Evolutionary conservation across 2,329 filamentous ascomycete genomes (phyloP).

Genomic region (Penicillium sp.): DNA sequence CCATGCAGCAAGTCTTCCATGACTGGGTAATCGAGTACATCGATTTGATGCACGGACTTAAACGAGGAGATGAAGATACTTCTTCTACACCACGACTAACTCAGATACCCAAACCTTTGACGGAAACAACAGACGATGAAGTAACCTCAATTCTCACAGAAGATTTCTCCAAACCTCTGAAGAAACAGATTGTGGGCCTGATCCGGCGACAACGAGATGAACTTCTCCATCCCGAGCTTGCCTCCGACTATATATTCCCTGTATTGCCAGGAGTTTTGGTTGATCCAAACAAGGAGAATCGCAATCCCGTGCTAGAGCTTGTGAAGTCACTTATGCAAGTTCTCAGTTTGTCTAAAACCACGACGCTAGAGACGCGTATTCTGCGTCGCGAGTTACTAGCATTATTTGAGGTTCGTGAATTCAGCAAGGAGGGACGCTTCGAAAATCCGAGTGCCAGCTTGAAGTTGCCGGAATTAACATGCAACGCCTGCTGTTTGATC

Average conservation of each 20-base stretch:
- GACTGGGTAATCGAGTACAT: slow-evolving; percentile 95
- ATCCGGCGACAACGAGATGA: slow-evolving; percentile 83
- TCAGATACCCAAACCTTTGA: slow-evolving; percentile 57
- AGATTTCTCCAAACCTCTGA: slow-evolving; percentile 80
- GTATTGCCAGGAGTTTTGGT: slow-evolving; percentile 55
- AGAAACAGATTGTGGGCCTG: slow-evolving; percentile 80
- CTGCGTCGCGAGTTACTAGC: slow-evolving; percentile 84
- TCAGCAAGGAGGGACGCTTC: slow-evolving; percentile 82
- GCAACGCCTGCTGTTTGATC: slow-evolving; percentile 83
- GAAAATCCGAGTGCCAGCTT: slow-evolving; percentile 77
- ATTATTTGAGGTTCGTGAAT: slow-evolving; percentile 92
- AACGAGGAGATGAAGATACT: slow-evolving; percentile 58
- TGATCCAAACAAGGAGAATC: slow-evolving; percentile 53
- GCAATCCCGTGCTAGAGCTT: slow-evolving; percentile 80
- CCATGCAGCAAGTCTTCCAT: slow-evolving; percentile 79
- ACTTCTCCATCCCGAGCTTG: slow-evolving; percentile 81
- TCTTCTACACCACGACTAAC: slow-evolving; percentile 57
- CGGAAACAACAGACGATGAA: slow-evolving; percentile 58
- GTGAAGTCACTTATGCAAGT: slow-evolving; percentile 94
- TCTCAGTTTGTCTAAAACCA: slow-evolving; percentile 82
- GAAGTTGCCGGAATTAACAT: slow-evolving; percentile 71
- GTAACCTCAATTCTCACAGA: slow-evolving; percentile 69
- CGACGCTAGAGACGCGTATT: slow-evolving; percentile 79
- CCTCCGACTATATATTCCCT: slow-evolving; percentile 82
- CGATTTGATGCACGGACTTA: slow-evolving; percentile 84